Conservation (phyloP, 306 rosid genomes). For the Herpetospermum pedunculosum region DNA sequence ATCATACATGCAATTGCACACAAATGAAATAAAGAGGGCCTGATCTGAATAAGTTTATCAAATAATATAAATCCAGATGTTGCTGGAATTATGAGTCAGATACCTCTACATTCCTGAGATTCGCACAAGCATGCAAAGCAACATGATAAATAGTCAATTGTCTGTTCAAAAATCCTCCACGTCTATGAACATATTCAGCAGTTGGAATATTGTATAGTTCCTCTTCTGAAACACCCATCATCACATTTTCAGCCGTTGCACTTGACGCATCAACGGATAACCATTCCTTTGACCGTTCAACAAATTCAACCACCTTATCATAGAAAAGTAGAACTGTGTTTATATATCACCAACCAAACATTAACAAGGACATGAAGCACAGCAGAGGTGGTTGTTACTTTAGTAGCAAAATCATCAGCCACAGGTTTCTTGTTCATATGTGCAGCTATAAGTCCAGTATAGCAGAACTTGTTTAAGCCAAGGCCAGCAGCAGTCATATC, state of each 20-base stretch:
- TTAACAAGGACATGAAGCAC: constrained; percentile 3
- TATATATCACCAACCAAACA: constrained; percentile 11
- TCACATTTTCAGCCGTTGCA: constrained; percentile 67
- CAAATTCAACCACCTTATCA: constrained; percentile 77
- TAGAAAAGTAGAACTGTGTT: constrained; percentile 16
- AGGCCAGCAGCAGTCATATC: constrained; percentile 99
- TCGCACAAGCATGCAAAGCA: constrained; percentile 81
- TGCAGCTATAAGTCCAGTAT: constrained; percentile 78
- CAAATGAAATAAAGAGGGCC: background rate
- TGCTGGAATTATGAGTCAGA: background rate
- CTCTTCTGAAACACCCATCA: constrained; percentile 77
- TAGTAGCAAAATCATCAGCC: constrained; percentile 65
- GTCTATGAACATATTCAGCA: constrained; percentile 56
- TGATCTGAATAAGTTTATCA: background rate
- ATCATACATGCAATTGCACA: background rate
- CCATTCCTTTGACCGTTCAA: constrained; percentile 75
- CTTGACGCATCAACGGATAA: constrained; percentile 53
- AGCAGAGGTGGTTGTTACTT: constrained; percentile 37
- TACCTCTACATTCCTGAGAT: constrained; percentile 68
- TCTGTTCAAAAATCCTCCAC: constrained; percentile 40
- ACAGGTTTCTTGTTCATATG: constrained; percentile 60
- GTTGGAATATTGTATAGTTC: constrained; percentile 90
- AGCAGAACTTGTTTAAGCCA: constrained; percentile 82
- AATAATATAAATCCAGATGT: background rate
- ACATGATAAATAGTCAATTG: constrained; percentile 53